Percentiles rank a stretch among this genome's conserved stretches.
These are phyloP conservation scores for Aureobasidium vineae DNA, from an alignment of 2,329 filamentous ascomycete species.

Conservation along the genomic window DNA sequence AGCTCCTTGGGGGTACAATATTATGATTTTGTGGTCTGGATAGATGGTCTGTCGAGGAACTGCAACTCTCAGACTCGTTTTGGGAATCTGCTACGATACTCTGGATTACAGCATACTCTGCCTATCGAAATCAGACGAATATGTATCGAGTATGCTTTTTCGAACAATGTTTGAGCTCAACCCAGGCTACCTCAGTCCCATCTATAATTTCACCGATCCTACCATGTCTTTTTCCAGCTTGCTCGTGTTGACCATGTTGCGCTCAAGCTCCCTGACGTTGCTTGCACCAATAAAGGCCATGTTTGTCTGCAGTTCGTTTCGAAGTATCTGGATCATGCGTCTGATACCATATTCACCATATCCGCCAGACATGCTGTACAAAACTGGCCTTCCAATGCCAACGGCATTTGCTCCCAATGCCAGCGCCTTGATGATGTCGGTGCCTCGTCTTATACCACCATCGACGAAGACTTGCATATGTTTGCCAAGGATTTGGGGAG, in stretches of 20 bases:
- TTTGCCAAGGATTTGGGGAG: slow-evolving; percentile 56
- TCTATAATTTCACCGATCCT: slow-evolving; percentile 20
- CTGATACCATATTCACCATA: slow-evolving; percentile 55
- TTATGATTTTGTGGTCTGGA: background rate
- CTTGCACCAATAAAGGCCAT: slow-evolving; percentile 63
- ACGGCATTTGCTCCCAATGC: slow-evolving; percentile 60
- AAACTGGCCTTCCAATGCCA: slow-evolving; percentile 43
- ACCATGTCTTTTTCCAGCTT: slow-evolving; percentile 14
- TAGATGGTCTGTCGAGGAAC: background rate
- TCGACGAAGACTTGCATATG: slow-evolving; percentile 60
- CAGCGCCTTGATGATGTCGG: slow-evolving; percentile 64
- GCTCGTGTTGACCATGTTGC: slow-evolving; percentile 22
- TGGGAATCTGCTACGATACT: background rate
- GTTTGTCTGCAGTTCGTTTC: slow-evolving; percentile 60
- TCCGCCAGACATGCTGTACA: slow-evolving; percentile 52
- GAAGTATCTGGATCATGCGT: slow-evolving; percentile 48
- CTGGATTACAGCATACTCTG: background rate
- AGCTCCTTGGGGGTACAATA: background rate
- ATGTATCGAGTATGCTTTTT: too few relatives aligned
- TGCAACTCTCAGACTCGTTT: background rate
- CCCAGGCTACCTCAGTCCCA: background rate
- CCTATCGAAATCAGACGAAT: too few relatives aligned
- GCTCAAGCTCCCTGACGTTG: slow-evolving; percentile 41
- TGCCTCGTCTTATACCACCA: slow-evolving; percentile 62
- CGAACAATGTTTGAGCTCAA: too few relatives aligned